Conservation (phyloP, 371 early-diverging fungal species). For the Lichtheimia ornata region DNA sequence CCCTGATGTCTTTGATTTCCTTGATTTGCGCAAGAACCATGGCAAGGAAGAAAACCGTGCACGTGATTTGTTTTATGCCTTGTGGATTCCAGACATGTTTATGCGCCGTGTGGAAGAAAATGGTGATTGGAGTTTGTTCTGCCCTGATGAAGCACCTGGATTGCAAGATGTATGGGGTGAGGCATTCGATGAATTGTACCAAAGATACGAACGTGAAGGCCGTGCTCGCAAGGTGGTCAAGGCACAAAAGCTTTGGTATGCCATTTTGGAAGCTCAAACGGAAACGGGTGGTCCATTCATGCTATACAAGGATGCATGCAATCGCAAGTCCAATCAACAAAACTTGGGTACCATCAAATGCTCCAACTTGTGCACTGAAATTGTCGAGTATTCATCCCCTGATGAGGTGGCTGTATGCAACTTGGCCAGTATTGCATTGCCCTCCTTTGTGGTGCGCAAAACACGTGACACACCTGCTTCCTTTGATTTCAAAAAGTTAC, state of each 20-base stretch:
- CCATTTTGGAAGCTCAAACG: constrained; percentile 96
- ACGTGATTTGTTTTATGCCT: constrained; percentile 95
- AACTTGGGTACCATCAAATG: constrained; percentile 97
- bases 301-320: constrained; percentile 96
- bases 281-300: constrained; percentile 99
- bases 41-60: constrained; percentile 98
- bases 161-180: constrained; percentile 95
- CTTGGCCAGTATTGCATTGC: constrained; percentile 96
- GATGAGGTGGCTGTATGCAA: constrained; percentile 99
- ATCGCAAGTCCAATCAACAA: constrained; percentile 96
- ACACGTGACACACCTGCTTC: constrained; percentile 12
- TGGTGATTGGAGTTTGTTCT: constrained; percentile 96
- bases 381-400: constrained; percentile 93
- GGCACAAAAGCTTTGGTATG: constrained; percentile 99
- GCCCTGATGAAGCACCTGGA: constrained; percentile 95
- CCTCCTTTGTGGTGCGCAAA: constrained; percentile 83
- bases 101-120: constrained; percentile 97
- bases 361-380: constrained; percentile 87
- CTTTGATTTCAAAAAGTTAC: constrained; percentile 76
- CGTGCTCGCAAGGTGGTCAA: constrained; percentile 84
- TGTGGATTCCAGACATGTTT: constrained; percentile 99
- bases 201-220: constrained; percentile 86
- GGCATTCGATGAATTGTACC: constrained; percentile 91
- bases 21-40: constrained; percentile 98
- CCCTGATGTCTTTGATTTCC: constrained; percentile 96